Base-by-base conservation (phyloP, 192 early-diverging fungal species). In the Martensiomyces pterosporus region DNA sequence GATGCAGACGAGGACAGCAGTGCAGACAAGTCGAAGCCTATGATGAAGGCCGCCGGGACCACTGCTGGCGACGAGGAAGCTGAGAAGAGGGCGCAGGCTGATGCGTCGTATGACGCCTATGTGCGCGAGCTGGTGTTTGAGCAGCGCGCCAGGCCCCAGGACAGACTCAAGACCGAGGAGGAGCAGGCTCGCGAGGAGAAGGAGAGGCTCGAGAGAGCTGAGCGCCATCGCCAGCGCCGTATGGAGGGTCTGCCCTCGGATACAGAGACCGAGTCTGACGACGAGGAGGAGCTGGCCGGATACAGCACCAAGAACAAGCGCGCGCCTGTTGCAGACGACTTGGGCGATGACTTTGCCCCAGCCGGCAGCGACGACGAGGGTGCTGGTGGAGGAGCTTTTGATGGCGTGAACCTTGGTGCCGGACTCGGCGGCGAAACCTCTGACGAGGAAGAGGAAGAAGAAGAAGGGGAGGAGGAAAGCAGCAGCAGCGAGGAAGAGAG, bases 91-190 rank as follows among this genome's bases (percentile, higher is more conserved):
- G n/a, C n/a, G n/a, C n/a, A n/a, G n/a, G n/a, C n/a, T n/a, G 81
- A 86, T 46, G 78, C 80, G 25, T 80, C 85, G 38, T 99, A 96
- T 60, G 94, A 99, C 59, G 72, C 63, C 38, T 78, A 83, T 26
- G 81, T 99, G 26, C 79, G 84, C 9, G 87, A 92, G 47, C 69
- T 99, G 26, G 84, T 80, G 4, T 82, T 78, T 55, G 95, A 99
- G 29, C 79, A 82, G 60, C 86, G 92, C 18, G 92, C 87, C 0
- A 77, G 78, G 43, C 91, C 95, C 14, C 83, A 90, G 43, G 92
- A 99, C 63, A 83, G 97, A 12, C 58, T 87, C 15, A 96, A 97
- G 77, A 92, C 91, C 7, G 94, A 95, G 59, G 92, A 94, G 49
- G 97, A 99, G 70, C 61, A 82, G 47, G 92, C 89, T 9, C 50